Base-by-base conservation (phyloP, 805 yeast genomes). In the Metschnikowia borealis region DNA sequence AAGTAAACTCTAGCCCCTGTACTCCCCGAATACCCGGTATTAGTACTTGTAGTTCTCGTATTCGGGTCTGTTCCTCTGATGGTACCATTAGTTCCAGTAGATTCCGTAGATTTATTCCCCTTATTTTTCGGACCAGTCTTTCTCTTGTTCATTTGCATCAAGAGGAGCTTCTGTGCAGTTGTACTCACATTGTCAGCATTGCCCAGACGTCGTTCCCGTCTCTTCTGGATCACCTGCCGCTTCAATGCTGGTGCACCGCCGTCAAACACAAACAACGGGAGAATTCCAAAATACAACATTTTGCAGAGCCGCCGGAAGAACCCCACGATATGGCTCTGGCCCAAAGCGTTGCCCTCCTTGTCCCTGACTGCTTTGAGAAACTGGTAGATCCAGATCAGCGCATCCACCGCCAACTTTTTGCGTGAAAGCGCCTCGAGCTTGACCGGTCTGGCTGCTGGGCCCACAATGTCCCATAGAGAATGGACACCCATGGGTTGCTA, bases 321-420 rank as follows among this genome's bases (percentile, higher is more conserved):
- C 7, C 99, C 99, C n/a, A 90, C 87, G 17, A 94, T 81, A 65
- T 94, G 99, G 0, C 97, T 85, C 53, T 83, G 87, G 31, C 79
- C 76, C 52, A 91, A 65, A 0, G 88, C 80, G 52, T 85, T 81
- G 6, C 98, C 99, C 31, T 86, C 85, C 37, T 80, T 70, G 64
- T 90, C 96, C 57, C 98, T 78, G 20, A 94, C 95, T 0, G 98
- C 98, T 65, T 92, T 94, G 55, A 94, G 73, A 62, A 94, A 94
- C 66, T 94, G 99, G 64, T 94, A 94, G 48, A 94, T 87, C 99
- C 99, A 94, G 55, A 94, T 94, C 2, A 98, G 92, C 0, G 99
- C 99, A 74, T 94, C 99, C 6, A 94, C 92, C 0, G 99, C 99
- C 59, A 94, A 72, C 47, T 79, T 74, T 63, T 85, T 86, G 51